Conservation (phyloP, 768 basidiomycete species). For the Kwoniella sp. region DNA sequence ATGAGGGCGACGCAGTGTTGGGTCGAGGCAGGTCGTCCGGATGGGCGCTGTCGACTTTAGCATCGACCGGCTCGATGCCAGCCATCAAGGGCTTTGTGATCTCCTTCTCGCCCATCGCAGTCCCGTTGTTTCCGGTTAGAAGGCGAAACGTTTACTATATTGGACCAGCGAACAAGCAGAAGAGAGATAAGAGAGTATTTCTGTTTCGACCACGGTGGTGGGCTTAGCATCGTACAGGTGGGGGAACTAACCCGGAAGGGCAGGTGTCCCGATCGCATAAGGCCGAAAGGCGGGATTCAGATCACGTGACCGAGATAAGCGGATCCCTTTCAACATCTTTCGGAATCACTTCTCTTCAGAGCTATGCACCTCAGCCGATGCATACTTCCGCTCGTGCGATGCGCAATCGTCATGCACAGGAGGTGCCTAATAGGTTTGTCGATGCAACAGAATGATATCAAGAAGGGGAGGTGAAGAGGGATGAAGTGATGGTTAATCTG, state of each 20-base stretch:
- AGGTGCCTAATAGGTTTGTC: too few species aligned
- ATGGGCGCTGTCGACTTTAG: background rate
- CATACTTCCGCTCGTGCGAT: too few species aligned
- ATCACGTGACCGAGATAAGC: background rate
- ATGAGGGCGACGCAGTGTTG: conserved; percentile 3
- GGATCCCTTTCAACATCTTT: too few species aligned
- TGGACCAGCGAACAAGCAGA: too few species aligned
- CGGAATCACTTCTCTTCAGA: too few species aligned
- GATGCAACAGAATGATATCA: background rate
- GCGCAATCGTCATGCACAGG: too few species aligned
- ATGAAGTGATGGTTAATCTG: background rate
- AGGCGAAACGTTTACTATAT: too few species aligned
- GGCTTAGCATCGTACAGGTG: too few species aligned
- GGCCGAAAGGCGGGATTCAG: background rate
- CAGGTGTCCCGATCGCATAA: background rate
- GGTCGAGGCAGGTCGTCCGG: conserved; percentile 6
- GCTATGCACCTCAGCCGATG: too few species aligned
- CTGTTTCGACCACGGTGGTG: too few species aligned
- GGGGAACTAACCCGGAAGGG: background rate
- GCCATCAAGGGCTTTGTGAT: conserved; percentile 1
- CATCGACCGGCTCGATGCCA: background rate
- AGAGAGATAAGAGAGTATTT: too few species aligned
- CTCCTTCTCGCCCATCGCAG: conserved; percentile 2
- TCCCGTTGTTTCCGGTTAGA: too few species aligned
- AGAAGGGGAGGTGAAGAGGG: background rate